Base-by-base conservation (phyloP, 208 protist genomes). In the Naegleria fowleri region DNA sequence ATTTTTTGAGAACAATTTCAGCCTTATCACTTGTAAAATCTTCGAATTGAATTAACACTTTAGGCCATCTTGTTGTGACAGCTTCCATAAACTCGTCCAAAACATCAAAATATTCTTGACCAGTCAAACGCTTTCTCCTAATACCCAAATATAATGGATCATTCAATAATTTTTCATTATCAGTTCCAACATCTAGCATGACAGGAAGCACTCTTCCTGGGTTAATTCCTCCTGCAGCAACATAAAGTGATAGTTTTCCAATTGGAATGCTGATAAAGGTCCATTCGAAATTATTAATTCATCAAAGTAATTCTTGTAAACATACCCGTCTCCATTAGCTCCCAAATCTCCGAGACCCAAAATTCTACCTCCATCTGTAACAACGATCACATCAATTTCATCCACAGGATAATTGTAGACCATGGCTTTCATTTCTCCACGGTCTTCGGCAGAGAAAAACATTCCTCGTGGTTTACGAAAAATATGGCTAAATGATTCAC, bases 281-380 rank as follows among this genome's bases (percentile, higher is more conserved):
- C 98, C 43, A 48, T 48, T 48, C 7, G 43, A 48, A 48, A 48
- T 48, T n/a, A n/a, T n/a, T 48, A 48, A 7, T 48, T 48, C 43
- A 48, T 48, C 7, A 48, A 9, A 48, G 1, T 7, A 48, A 9
- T 48, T 9, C 43, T 7, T 48, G 43, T 48, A 48, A 48, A 48
- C 43, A 48, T 48, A 48, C 43, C 33, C 29, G 39, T 41, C 38
- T 38, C 76, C 76, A 15, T 40, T 40, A 2, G 38, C 76, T 38
- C 76, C 76, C 48, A 97, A 94, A 90, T 97, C 96, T 90, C 97
- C 97, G 36, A 99, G 93, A 76, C 98, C 97, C n/a, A 99, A 94
- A 96, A 99, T 99, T 91, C 97, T 95, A 39, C 95, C 96, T 92
- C 98, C 98, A 92, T 99, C 98, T 38, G 97, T 98, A 55, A 98